These are phyloP conservation scores for Inosperma sp. DNA, from an alignment of 768 basidiomycete species.

Conservation along the genomic window DNA sequence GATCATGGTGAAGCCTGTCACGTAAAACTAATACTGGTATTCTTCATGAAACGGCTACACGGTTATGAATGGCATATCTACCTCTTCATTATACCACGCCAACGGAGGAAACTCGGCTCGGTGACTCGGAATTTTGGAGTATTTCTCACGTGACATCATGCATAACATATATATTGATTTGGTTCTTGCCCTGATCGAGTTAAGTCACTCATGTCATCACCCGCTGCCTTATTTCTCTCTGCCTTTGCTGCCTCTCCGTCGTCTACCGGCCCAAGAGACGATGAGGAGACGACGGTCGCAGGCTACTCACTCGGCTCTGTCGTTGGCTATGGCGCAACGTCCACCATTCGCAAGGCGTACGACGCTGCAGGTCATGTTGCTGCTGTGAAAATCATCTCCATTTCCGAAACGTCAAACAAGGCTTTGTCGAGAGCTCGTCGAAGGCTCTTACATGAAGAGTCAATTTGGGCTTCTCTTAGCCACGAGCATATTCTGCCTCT, in stretches of 20 bases:
- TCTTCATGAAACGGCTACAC: too few relatives aligned
- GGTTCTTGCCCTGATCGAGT: too few relatives aligned
- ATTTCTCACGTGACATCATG: too few relatives aligned
- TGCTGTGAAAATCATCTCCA: constrained; percentile 81
- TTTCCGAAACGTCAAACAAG: constrained; percentile 48
- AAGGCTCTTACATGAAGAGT: constrained; percentile 64
- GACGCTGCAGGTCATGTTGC: constrained; percentile 60
- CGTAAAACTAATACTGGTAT: too few relatives aligned
- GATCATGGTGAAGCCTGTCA: too few relatives aligned
- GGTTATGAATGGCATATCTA: too few relatives aligned
- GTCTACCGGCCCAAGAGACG: constrained; percentile 46
- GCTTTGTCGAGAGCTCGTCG: constrained; percentile 42
- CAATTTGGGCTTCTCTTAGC: constrained; percentile 67
- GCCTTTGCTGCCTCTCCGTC: constrained; percentile 39
- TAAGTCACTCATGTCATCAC: constrained; percentile 46
- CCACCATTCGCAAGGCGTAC: constrained; percentile 68
- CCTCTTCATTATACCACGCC: too few relatives aligned
- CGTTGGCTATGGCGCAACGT: constrained; percentile 79
- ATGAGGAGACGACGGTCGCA: constrained; percentile 60
- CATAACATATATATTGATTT: too few relatives aligned
- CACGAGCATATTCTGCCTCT: constrained; percentile 88
- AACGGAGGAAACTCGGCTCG: too few relatives aligned
- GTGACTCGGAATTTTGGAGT: too few relatives aligned
- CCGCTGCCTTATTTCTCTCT: constrained; percentile 72
- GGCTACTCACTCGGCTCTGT: constrained; percentile 73